Base-by-base conservation (phyloP, 768 basidiomycete species). In the Russula virescens region DNA sequence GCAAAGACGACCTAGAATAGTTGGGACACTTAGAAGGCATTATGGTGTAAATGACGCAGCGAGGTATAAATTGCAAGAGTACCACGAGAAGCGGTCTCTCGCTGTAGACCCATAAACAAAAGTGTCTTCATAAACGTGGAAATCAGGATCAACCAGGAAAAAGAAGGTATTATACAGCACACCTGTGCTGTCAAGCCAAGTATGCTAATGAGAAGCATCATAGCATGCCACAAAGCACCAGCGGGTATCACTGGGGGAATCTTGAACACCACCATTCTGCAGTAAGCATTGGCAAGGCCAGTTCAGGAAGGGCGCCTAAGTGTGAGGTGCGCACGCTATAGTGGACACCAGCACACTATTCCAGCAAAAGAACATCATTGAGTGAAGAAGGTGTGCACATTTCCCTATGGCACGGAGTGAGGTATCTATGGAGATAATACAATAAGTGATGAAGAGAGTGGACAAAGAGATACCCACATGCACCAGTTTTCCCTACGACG, bases 321-420 rank as follows among this genome's bases (percentile, higher is more conserved):
- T 2, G 38, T 2, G 38, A 38, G 38, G 13, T 21, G 26, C 70
- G 52, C 48, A 73, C 73, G 66, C 73, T 57, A 76, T 26, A 11
- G 72, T 68, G 0, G 74, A 76, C 4, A 73, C 74, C 19, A 80
- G 66, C 1, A 85, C 79, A 58, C 82, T 85, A 65, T 81, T 76
- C 5, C 77, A 71, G 0, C 87, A 83, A 71, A 87, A 92, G 58
- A 82, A 89, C 0, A 79, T 74, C 65, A 94, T 78, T 2, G 81
- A 77, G 71, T 95, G 91, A 60, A 92, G 71, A 0, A 90, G 77
- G 66, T 89, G 86, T 1, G 90, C 90, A 3, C 86, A 79, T 61
- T 81, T 84, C 0, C 92, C 91, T 45, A 94, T 89, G 1, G 82
- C 82, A 11, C 89, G 82, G 34, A 86, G 78, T 5, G 75, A 71